Base-by-base conservation (phyloP, 1,139 yeast species). In the Kodamaea plutei region DNA sequence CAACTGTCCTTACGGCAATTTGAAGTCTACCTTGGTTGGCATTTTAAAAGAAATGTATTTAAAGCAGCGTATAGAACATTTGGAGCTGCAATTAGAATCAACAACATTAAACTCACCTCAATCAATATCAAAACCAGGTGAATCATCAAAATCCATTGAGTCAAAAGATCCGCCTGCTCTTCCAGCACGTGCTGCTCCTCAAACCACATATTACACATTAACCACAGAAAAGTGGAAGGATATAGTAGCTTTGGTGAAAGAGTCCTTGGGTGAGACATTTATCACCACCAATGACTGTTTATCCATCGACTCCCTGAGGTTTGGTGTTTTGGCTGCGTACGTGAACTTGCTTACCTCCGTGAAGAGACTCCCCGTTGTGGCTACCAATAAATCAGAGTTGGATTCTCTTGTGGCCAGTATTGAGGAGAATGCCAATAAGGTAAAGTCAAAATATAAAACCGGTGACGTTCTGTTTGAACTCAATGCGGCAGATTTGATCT, bases 1-100 rank as follows among this genome's bases (percentile, higher is more conserved):
- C 20, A 65, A 73, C 35, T 84, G 94, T 48, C 94, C 95, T 2
- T 79, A 67, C 50, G 74, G 69, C 25, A 66, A 68, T 26, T 72
- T 75, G 14, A 76, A 78, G 42, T 68, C 78, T 16, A 76, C 76
- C 3, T 59, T 80, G 29, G 68, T 84, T 10, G 76, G 80, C 3
- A 73, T 84, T 16, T 66, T 85, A 44, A 87, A 83, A 50, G 84
- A 79, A 40, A 62, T 85, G 37, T 57, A 75, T 42, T 52, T 66
- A 17, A 58, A 65, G 38, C 45, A 44, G 8, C 57, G 43, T 29
- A 34, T 37, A 2, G 32, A 26, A 3, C 24, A 23, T 15, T 12
- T 23, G 20, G 10, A 30, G 8, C 14, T 5, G 15, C 14, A 21
- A 10, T 8, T 19, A 26, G 18, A 21, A 9, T 9, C 20, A n/a